Conservation (phyloP, 352 stramenopile genomes). For the Phytophthora sp. region DNA sequence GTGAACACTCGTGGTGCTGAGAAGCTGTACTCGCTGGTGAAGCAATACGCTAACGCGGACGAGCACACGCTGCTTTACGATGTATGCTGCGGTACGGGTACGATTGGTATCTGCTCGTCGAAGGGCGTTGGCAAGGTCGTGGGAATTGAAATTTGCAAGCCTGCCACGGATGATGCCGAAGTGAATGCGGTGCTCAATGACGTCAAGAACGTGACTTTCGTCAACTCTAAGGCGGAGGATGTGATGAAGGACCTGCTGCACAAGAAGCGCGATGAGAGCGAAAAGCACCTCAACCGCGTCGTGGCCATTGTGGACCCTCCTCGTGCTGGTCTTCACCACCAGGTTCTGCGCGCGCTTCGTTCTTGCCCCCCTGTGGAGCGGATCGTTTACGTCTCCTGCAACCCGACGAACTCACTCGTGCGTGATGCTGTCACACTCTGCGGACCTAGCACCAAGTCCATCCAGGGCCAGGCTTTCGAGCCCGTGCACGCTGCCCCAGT, state of each 20-base stretch:
- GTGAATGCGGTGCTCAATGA: constrained; percentile 88
- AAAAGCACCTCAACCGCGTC: constrained; percentile 73
- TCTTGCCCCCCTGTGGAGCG: constrained; percentile 82
- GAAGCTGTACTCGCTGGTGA: constrained; percentile 96
- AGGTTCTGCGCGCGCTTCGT: constrained; percentile 89
- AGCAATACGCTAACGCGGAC: constrained; percentile 79
- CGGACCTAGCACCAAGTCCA: constrained; percentile 92
- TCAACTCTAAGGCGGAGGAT: constrained; percentile 93
- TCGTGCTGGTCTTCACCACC: constrained; percentile 93
- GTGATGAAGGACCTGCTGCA: constrained; percentile 87
- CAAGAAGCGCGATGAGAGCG: constrained; percentile 60
- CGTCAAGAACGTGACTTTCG: constrained; percentile 89
- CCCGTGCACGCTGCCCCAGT: constrained; percentile 94
- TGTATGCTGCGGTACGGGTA: constrained; percentile 98
- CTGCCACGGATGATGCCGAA: constrained; percentile 90
- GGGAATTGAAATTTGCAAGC: constrained; percentile 90
- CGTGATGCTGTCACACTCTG: constrained; percentile 92
- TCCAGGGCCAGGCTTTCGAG: constrained; percentile 92
- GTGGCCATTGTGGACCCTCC: constrained; percentile 98
- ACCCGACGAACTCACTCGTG: constrained; percentile 96
- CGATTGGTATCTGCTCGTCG: constrained; percentile 96
- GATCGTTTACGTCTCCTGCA: constrained; percentile 99
- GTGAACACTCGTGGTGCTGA: constrained; percentile 97
- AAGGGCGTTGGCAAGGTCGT: constrained; percentile 80
- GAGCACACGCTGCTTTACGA: constrained; percentile 94